A percentile compares a stretch with the other conserved stretches of the same genome.
phyloP scores from a whole-genome alignment of 2,329 filamentous ascomycete genomes.

The Ascochyta lentis region DNA sequence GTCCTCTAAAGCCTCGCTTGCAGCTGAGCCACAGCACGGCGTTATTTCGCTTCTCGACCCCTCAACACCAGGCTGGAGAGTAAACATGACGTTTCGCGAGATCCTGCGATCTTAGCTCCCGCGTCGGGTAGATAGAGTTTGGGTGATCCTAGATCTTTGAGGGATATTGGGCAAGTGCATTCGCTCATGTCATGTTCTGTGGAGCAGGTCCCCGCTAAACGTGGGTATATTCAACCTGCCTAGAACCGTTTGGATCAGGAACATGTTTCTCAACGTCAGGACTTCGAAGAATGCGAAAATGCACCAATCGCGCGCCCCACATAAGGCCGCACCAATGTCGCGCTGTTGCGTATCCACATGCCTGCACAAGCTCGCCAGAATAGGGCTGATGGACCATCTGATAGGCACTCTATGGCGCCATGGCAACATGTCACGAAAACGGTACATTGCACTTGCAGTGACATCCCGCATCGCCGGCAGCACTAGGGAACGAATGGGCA shows the following conservation, averaged over 20 bases:
- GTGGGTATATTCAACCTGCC: slow-evolving; percentile 12
- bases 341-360: slow-evolving; percentile 24
- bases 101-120: slow-evolving; percentile 45
- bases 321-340: slow-evolving; percentile 9
- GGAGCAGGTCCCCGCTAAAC: slow-evolving; percentile 15
- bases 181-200: slow-evolving; percentile 23
- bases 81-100: slow-evolving; percentile 31
- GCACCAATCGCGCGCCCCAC: slow-evolving; percentile 29
- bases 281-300: slow-evolving; percentile 21
- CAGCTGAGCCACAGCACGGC: slow-evolving; percentile 7
- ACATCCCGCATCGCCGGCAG: slow-evolving; percentile 25
- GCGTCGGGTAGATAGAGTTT: slow-evolving; percentile 43
- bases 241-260: slow-evolving; percentile 38
- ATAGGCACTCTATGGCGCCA: slow-evolving; percentile 23
- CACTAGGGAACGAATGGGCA: slow-evolving; percentile 2
- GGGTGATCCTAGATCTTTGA: slow-evolving; percentile 28
- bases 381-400: slow-evolving; percentile 14
- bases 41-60: not conserved
- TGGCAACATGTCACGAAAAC: slow-evolving; percentile 23
- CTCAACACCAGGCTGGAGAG: slow-evolving; percentile 12
- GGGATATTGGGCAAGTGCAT: slow-evolving; percentile 21
- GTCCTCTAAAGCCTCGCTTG: slow-evolving; percentile 1
- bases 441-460: slow-evolving; percentile 23
- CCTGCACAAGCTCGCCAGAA: slow-evolving; percentile 17
- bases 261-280: slow-evolving; percentile 34